Evolutionary conservation across 2,329 filamentous ascomycete genomes (phyloP).

Genomic region (Botrytis fabae): DNA sequence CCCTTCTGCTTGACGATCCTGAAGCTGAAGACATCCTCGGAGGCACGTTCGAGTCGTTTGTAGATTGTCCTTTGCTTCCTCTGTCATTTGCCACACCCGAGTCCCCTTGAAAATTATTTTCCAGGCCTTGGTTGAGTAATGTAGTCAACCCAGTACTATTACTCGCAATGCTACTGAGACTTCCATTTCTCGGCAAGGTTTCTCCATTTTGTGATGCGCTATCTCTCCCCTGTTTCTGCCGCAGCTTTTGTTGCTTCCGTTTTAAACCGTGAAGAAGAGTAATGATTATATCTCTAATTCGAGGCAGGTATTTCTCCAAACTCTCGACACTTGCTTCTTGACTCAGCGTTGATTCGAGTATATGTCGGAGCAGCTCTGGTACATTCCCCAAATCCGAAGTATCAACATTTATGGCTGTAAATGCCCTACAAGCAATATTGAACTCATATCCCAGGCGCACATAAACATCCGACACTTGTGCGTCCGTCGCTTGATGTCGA

Average conservation of each 20-base stretch:
- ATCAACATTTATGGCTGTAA: constrained; percentile 95
- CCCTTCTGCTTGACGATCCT: constrained; percentile 30
- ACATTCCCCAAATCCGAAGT: constrained; percentile 93
- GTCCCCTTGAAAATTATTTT: constrained; percentile 34
- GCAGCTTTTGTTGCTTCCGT: constrained; percentile 89
- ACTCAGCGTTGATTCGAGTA: constrained; percentile 92
- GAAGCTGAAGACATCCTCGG: constrained; percentile 45
- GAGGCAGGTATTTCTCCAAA: constrained; percentile 87
- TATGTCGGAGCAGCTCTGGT: constrained; percentile 83
- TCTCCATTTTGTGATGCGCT: constrained; percentile 32
- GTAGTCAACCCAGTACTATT: constrained; percentile 58
- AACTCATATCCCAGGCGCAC: constrained; percentile 97
- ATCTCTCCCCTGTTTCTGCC: constrained; percentile 61
- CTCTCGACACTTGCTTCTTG: constrained; percentile 94
- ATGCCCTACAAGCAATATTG: constrained; percentile 96
- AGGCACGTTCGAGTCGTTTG: constrained; percentile 46
- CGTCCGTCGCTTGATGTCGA: constrained; percentile 84
- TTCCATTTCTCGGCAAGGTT: constrained; percentile 48
- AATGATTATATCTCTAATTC: constrained; percentile 98
- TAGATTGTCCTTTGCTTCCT: constrained; percentile 25
- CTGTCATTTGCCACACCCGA: constrained; percentile 28
- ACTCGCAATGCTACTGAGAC: constrained; percentile 59
- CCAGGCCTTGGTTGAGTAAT: constrained; percentile 57
- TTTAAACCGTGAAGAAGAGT: constrained; percentile 94
- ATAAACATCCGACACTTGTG: constrained; percentile 96